Base-by-base conservation (phyloP, 495 filamentous ascomycete species). In the Penicillium argentinense region DNA sequence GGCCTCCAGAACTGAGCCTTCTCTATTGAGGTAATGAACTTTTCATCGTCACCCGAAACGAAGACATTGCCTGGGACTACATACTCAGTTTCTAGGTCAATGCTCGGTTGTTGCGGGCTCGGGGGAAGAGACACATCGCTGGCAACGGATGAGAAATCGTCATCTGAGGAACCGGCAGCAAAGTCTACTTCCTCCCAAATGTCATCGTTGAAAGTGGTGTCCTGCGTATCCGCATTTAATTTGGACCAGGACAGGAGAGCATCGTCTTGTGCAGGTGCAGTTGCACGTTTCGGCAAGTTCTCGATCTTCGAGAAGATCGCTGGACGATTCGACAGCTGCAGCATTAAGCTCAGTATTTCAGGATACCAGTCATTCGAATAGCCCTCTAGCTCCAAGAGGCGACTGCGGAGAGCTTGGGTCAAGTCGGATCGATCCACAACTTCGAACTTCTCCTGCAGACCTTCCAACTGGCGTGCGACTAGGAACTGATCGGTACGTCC, bases 401-500 rank as follows among this genome's bases (percentile, higher is more conserved):
- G 83, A 16, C 63, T 59, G 16, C 75, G 68, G 9, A 97, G 74
- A 6, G 87, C 89, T 51, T 89, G 83, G n/a, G 88, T 89, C 19
- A 96, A 65, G 12, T 83, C 79, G 60, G 96, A 91, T 46, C 83
- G 78, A 63, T 86, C 83, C 23, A 87, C 72, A 37, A 97, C 75
- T 28, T 81, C 78, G 62, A 95, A 95, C 55, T 92, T 92, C 66
- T 98, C 93, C 50, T 89, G 86, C 13, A 95, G 74, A 3, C 93
- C 93, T 17, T 85, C 79, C 4, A 95, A 76, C 25, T 79, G 82
- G 13, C 78, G 76, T 18, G 80, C 67, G 9, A 96, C 82, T 23
- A 89, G 88, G 61, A 97, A 98, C 56, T 95, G 92, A 68, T 97
- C 93, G 0, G 84, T 89, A 25, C 90, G 82, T 16, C 72, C 73